Percentiles rank a stretch among this genome's conserved stretches.
These are phyloP conservation scores for Tetracladium setigerum DNA, from an alignment of 495 filamentous ascomycete species.

Conservation along the genomic window DNA sequence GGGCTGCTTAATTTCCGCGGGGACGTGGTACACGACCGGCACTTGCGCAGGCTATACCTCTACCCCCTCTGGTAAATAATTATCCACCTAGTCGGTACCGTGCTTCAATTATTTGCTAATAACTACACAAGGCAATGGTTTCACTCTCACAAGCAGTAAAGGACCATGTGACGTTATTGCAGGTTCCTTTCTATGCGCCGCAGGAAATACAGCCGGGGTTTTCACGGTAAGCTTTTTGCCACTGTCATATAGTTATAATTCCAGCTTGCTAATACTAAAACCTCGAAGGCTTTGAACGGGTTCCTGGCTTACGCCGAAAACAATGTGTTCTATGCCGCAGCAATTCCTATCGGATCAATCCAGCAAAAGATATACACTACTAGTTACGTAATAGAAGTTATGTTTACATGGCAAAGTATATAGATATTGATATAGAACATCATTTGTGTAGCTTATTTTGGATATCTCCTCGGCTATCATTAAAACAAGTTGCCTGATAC, in stretches of 20 bases:
- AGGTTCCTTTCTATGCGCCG: constrained; percentile 42
- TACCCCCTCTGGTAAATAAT: constrained; percentile 32
- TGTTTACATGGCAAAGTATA: constrained; percentile 23
- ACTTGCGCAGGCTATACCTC: constrained; percentile 64
- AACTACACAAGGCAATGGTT: constrained; percentile 35
- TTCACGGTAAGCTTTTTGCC: constrained; percentile 35
- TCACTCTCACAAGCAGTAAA: constrained; percentile 53
- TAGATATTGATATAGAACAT: too few relatives aligned
- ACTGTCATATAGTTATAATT: neutral
- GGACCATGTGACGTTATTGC: constrained; percentile 45
- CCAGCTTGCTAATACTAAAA: neutral
- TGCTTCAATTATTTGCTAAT: too few relatives aligned
- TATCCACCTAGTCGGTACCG: neutral
- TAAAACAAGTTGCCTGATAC: too few relatives aligned
- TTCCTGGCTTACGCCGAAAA: constrained; percentile 40
- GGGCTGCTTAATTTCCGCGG: constrained; percentile 65
- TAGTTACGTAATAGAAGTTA: constrained; percentile 20
- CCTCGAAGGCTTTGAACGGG: constrained; percentile 22
- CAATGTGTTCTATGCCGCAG: constrained; percentile 50
- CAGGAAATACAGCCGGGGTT: constrained; percentile 32
- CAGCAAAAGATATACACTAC: constrained; percentile 30
- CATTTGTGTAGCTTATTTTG: too few relatives aligned
- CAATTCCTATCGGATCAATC: constrained; percentile 43
- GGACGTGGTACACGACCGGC: constrained; percentile 61
- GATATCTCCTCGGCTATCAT: too few relatives aligned